phyloP scores from a whole-genome alignment of 2,329 filamentous ascomycete genomes.

The Pseudogymnoascus verrucosus region DNA sequence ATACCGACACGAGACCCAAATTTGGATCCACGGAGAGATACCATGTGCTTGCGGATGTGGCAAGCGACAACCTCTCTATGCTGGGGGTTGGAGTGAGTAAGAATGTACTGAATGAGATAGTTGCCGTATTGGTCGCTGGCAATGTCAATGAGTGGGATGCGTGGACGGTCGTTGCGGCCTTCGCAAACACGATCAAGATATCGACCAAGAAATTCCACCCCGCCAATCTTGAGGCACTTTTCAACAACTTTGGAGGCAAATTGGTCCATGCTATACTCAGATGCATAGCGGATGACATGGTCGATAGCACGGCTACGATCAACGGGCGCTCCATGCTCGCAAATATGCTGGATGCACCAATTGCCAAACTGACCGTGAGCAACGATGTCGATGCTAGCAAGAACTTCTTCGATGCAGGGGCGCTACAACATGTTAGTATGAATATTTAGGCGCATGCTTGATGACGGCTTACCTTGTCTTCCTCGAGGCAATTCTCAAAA shows the following conservation, averaged over 20 bases:
- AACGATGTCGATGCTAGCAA: constrained; percentile 90
- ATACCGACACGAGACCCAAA: constrained; percentile 97
- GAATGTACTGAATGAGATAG: constrained; percentile 94
- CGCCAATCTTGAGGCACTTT: constrained; percentile 96
- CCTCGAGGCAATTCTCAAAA: constrained; percentile 97
- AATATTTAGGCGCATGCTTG: not conserved
- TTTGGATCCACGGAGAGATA: constrained; percentile 94
- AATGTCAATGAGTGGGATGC: constrained; percentile 96
- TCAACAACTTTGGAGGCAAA: constrained; percentile 99
- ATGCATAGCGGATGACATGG: constrained; percentile 86
- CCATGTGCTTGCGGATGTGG: constrained; percentile 98
- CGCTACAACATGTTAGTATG: constrained; percentile 48
- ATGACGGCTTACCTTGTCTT: constrained; percentile 70
- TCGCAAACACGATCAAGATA: constrained; percentile 94
- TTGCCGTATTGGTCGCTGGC: constrained; percentile 98
- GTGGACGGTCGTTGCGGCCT: constrained; percentile 79
- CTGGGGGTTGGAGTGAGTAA: constrained; percentile 77
- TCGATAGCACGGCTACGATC: constrained; percentile 92
- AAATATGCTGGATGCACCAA: constrained; percentile 99
- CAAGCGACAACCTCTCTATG: constrained; percentile 89
- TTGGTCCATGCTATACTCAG: constrained; percentile 97
- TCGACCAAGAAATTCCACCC: constrained; percentile 78
- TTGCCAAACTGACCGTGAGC: constrained; percentile 97
- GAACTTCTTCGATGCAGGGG: constrained; percentile 92
- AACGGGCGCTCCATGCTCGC: constrained; percentile 84